phyloP scores from a whole-genome alignment of 352 stramenopile species.

The Pythium biforme region DNA sequence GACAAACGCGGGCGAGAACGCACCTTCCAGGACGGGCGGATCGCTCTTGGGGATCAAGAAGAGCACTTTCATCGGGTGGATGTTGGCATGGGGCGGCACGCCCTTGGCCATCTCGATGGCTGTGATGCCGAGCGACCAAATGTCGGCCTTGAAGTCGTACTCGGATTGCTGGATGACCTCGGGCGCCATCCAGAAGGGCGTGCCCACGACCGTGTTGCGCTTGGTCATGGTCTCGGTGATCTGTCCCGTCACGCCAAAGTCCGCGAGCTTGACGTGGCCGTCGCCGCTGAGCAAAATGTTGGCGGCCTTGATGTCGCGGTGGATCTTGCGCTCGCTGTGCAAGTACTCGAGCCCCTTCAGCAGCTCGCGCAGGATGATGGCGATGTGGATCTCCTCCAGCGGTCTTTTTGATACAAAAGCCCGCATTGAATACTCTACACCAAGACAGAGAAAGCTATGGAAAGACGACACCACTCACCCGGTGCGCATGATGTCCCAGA shows the following conservation, averaged over 20 bases:
- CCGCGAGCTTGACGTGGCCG: slow-evolving; percentile 83
- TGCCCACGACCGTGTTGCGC: slow-evolving; percentile 88
- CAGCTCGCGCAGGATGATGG: slow-evolving; percentile 78
- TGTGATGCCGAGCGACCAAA: slow-evolving; percentile 88
- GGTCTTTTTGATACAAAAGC: slow-evolving; percentile 47
- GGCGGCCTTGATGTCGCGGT: slow-evolving; percentile 81
- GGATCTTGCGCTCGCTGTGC: slow-evolving; percentile 84
- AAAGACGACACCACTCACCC: slow-evolving; percentile 33
- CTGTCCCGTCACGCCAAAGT: slow-evolving; percentile 91
- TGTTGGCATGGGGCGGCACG: slow-evolving; percentile 87
- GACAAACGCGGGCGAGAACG: slow-evolving; percentile 72
- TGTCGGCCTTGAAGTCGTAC: slow-evolving; percentile 82
- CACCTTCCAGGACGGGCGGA: slow-evolving; percentile 77
- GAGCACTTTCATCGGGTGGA: slow-evolving; percentile 98
- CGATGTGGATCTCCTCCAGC: slow-evolving; percentile 78
- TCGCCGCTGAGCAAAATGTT: slow-evolving; percentile 82
- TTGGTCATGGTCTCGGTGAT: slow-evolving; percentile 90
- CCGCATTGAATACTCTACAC: no score
- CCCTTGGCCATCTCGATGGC: slow-evolving; percentile 89
- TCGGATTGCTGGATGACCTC: slow-evolving; percentile 89
- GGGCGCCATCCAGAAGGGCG: slow-evolving; percentile 91
- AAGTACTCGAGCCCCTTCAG: slow-evolving; percentile 79
- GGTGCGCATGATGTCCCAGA: slow-evolving; percentile 88
- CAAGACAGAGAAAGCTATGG: background rate
- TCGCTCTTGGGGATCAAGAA: slow-evolving; percentile 98